These are phyloP conservation scores for Protoeuglena noctilucae DNA, from an alignment of 139 green algal species.

Conservation along the genomic window DNA sequence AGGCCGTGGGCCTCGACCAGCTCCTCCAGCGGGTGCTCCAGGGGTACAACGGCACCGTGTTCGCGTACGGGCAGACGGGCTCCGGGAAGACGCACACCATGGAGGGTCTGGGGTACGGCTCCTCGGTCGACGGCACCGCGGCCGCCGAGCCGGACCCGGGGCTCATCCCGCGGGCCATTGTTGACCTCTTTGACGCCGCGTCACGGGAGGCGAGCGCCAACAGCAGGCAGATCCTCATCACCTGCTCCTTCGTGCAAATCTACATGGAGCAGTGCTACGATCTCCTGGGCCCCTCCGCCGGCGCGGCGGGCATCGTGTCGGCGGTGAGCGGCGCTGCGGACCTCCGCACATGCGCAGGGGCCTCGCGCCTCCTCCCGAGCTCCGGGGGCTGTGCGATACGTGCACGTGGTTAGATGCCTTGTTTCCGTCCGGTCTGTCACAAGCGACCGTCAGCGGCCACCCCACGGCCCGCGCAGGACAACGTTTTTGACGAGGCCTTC, in stretches of 20 bases:
- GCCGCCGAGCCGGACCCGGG: constrained; percentile 17
- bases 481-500: no score
- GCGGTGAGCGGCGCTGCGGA: not conserved
- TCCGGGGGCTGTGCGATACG: not conserved
- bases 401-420: no score
- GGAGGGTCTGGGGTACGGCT: constrained; percentile 18
- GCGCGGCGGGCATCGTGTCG: no score
- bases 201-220: no score
- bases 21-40: constrained; percentile 11
- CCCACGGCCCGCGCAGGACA: no score
- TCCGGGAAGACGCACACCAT: constrained; percentile 39
- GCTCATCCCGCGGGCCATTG: constrained; percentile 21
- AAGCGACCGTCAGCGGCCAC: no score
- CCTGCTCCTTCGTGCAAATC: constrained; percentile 24
- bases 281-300: constrained; percentile 29
- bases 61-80: constrained; percentile 36
- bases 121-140: not conserved
- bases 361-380: not conserved
- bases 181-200: constrained; percentile 20
- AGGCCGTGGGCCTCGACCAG: constrained; percentile 4
- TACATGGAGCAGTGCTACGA: constrained; percentile 44
- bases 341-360: not conserved
- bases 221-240: constrained; percentile 7
- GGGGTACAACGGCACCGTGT: constrained; percentile 25
- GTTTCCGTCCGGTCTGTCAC: no score